phyloP scores from a whole-genome alignment of 2,329 filamentous ascomycete species.

The Calonectria leucothoes region DNA sequence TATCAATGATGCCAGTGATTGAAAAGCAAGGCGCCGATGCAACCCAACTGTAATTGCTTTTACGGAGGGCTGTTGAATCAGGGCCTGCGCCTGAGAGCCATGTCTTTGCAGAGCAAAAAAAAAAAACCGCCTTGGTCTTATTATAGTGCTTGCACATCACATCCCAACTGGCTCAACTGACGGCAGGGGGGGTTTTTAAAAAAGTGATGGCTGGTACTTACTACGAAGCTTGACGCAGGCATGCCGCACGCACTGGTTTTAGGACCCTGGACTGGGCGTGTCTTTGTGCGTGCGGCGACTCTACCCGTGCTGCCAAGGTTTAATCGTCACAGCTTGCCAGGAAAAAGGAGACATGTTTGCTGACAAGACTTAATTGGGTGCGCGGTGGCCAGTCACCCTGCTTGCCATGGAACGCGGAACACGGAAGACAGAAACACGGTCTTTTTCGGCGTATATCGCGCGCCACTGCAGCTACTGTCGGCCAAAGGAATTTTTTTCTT shows the following conservation, averaged over 20 bases:
- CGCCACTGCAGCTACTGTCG: background rate
- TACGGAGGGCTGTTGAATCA: constrained; percentile 12
- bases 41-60: constrained; percentile 16
- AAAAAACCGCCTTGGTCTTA: constrained; percentile 21
- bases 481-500: background rate
- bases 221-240: constrained; percentile 34
- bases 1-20: constrained; percentile 2
- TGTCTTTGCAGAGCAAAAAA: constrained; percentile 17
- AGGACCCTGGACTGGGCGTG: constrained; percentile 18
- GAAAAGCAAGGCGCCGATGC: background rate
- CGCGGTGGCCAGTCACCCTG: background rate
- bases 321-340: constrained; percentile 20
- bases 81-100: constrained; percentile 22
- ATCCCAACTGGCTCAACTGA: constrained; percentile 20
- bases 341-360: constrained; percentile 23
- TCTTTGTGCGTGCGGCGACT: constrained; percentile 20
- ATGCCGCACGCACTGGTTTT: constrained; percentile 20
- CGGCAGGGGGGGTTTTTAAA: constrained; percentile 11
- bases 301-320: constrained; percentile 26
- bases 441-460: constrained; percentile 7
- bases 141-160: constrained; percentile 41
- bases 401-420: constrained; percentile 8
- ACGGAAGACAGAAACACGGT: background rate
- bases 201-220: constrained; percentile 28
- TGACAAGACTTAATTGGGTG: background rate